Percentiles rank a stretch among this genome's conserved stretches.
These are phyloP conservation scores for Meyerozyma sp. DNA, from an alignment of 1,139 yeast species.

Conservation along the genomic window DNA sequence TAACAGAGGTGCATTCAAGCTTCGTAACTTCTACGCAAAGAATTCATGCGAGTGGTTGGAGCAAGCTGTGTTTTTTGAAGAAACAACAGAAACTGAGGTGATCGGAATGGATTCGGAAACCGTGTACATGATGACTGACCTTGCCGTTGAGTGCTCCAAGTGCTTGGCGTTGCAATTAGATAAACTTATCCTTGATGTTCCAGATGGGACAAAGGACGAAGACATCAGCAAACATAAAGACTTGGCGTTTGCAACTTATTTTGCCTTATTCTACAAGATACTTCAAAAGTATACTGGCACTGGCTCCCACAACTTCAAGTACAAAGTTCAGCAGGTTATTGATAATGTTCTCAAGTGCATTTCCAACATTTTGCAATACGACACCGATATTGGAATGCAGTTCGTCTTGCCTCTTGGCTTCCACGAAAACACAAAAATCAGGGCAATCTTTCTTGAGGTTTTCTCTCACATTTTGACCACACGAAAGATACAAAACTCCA, in stretches of 20 bases:
- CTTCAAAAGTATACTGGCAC: conserved; percentile 52
- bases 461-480: conserved; percentile 59
- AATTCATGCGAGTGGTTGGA: conserved; percentile 67
- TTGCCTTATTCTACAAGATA: conserved; percentile 65
- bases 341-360: conserved; percentile 66
- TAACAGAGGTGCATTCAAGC: conserved; percentile 49
- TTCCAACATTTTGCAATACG: conserved; percentile 64
- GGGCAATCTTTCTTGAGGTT: conserved; percentile 72
- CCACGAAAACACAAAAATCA: conserved; percentile 58
- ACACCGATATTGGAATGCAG: conserved; percentile 73
- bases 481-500: conserved; percentile 21
- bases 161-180: conserved; percentile 53
- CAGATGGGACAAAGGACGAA: conserved; percentile 52
- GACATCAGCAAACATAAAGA: conserved; percentile 57
- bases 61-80: conserved; percentile 38
- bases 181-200: conserved; percentile 54
- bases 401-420: conserved; percentile 77
- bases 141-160: conserved; percentile 62
- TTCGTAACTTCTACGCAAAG: conserved; percentile 59
- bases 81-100: conserved; percentile 5
- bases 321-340: conserved; percentile 52
- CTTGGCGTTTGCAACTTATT: conserved; percentile 65
- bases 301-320: conserved; percentile 30
- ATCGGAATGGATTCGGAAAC: conserved; percentile 29
- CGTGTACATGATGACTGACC: conserved; percentile 54